Base-by-base conservation (phyloP, 1,139 yeast species). In the Candida pseudoviswanathii region DNA sequence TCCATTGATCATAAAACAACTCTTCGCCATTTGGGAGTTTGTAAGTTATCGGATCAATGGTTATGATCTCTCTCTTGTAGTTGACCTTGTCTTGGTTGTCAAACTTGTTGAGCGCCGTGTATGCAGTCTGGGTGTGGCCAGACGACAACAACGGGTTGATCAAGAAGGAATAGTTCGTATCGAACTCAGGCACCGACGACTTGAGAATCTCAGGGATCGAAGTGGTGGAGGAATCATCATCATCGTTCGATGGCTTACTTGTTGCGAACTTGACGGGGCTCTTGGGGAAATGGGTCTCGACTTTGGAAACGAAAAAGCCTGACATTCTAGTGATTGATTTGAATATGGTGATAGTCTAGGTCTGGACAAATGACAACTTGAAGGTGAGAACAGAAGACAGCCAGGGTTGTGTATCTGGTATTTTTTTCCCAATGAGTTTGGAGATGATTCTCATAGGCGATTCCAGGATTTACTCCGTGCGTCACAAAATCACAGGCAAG, bases 51-150 rank as follows among this genome's bases (percentile, higher is more conserved):
- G 65, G 60, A 48, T 71, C 71, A n/a, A 76, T 67, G 3, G 58
- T 57, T 47, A 75, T 57, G 11, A 76, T 55, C 25, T 69, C 61
- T 46, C 81, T 60, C 52, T 73, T 73, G 56, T 76, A 76, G 58
- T 65, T 61, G 5, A 76, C 69, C 38, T 63, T 60, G 53, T 74
- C 77, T 11, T 59, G 57, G 39, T 60, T 54, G 21, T 71, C 77
- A 52, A 73, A 74, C 53, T 69, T 68, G 54, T 66, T 67, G 24
- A 75, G 49, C 0, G 77, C 79, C 3, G 80, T 71, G 55, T 72
- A 76, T 4, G 78, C 78, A 3, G 81, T 76, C 58, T 76, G 80
- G n/a, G 70, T 54, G 55, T 76, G 79, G 11, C 81, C 80, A 4
- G 73, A 65, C 9, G 71, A 59, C 24, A 76, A 60, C 10, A 74